phyloP scores from a whole-genome alignment of 2,329 filamentous ascomycete species.

The Pestalotiopsis sp. region DNA sequence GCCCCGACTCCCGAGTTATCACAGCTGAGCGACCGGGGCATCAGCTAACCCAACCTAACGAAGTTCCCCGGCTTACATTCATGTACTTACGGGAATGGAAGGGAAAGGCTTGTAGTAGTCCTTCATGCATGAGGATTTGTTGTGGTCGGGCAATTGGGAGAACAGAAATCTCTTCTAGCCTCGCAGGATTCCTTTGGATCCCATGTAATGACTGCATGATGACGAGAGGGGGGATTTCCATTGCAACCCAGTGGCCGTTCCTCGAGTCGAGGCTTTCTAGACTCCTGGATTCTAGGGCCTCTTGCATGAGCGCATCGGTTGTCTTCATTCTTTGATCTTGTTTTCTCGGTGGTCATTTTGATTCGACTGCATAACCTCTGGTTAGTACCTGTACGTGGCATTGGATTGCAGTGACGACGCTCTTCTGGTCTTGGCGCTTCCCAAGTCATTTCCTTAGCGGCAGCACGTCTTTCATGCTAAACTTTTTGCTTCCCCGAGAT shows the following conservation, averaged over 20 bases:
- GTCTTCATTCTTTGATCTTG: background rate
- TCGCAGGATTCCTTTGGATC: background rate
- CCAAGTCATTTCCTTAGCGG: background rate
- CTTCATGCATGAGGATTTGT: background rate
- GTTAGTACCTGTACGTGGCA: background rate
- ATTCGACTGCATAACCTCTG: background rate
- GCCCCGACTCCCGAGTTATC: background rate
- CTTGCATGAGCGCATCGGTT: background rate
- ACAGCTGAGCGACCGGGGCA: background rate
- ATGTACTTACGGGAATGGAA: background rate
- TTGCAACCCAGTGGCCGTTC: background rate
- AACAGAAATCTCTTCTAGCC: background rate
- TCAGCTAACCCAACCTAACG: background rate
- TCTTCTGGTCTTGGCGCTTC: background rate
- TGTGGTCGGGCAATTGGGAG: background rate
- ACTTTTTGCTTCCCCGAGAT: background rate
- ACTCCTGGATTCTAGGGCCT: too few relatives aligned
- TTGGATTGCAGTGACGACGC: background rate
- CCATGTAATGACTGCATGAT: constrained; percentile 1
- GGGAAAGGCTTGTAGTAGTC: background rate
- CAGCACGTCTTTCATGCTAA: background rate
- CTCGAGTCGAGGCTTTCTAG: background rate
- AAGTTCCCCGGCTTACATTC: too few relatives aligned
- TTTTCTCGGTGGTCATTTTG: background rate
- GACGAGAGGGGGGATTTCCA: background rate